A percentile compares a stretch with the other conserved stretches of the same genome.
phyloP scores from a whole-genome alignment of 108 stramenopile genomes.

The Pseudonitzschia pungens region DNA sequence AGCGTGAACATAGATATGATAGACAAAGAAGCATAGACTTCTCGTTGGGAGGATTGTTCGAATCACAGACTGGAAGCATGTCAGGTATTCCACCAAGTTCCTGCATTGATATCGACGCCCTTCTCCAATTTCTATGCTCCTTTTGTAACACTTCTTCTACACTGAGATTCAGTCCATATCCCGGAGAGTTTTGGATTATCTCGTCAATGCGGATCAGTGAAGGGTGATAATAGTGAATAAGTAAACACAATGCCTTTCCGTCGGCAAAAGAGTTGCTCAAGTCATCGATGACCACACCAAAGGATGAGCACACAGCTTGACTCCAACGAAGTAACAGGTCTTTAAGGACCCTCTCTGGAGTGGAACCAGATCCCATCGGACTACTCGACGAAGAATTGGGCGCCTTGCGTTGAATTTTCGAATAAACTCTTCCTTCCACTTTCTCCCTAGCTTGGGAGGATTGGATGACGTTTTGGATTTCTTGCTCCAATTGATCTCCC shows the following conservation, averaged over 20 bases:
- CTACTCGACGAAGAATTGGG: not conserved
- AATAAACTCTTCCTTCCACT: slow-evolving; percentile 10
- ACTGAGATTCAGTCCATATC: not conserved
- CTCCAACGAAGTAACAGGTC: slow-evolving; percentile 82
- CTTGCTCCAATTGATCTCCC: slow-evolving; percentile 36
- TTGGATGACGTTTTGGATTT: slow-evolving; percentile 54
- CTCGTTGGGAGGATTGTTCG: slow-evolving; percentile 73
- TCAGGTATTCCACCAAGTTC: slow-evolving; percentile 88
- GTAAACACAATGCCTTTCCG: slow-evolving; percentile 80
- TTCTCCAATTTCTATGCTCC: slow-evolving; percentile 62
- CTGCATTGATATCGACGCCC: slow-evolving; percentile 53
- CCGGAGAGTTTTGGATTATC: slow-evolving; percentile 50
- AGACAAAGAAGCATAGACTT: slow-evolving; percentile 79
- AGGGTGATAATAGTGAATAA: slow-evolving; percentile 93
- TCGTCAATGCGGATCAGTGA: slow-evolving; percentile 48
- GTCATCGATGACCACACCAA: slow-evolving; percentile 64
- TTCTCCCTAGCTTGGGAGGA: slow-evolving; percentile 28
- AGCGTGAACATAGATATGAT: slow-evolving; percentile 80
- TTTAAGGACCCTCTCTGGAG: slow-evolving; percentile 42
- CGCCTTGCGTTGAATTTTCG: not conserved
- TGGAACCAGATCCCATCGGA: slow-evolving; percentile 7
- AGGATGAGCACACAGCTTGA: slow-evolving; percentile 74
- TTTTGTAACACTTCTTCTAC: slow-evolving; percentile 43
- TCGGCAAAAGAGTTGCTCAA: slow-evolving; percentile 85
- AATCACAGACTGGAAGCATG: slow-evolving; percentile 71